Evolutionary conservation across 371 early-diverging fungal genomes (phyloP).

Genomic region (Mortierella sp.): DNA sequence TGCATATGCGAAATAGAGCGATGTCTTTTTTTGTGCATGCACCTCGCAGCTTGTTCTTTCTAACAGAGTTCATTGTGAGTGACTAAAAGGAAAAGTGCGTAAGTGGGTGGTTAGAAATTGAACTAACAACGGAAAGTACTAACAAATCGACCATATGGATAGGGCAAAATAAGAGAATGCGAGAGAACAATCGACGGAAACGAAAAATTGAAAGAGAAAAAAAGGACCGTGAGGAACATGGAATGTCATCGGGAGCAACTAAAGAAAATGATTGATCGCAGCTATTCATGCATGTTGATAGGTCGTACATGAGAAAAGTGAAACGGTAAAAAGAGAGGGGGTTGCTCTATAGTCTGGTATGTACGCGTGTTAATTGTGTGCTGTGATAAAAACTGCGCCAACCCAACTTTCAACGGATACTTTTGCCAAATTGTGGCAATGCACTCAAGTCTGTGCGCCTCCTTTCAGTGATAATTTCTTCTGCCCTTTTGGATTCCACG

Average conservation of each 20-base stretch:
- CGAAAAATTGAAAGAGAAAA: no score
- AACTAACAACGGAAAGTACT: neutral
- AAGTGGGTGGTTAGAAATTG: constrained; percentile 1
- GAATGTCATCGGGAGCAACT: neutral
- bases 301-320: neutral
- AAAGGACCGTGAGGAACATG: constrained; percentile 12
- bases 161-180: constrained; percentile 1
- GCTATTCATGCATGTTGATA: neutral
- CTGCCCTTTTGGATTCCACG: no score
- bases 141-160: neutral
- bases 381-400: no score
- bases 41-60: no score
- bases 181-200: neutral
- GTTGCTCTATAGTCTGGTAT: no score
- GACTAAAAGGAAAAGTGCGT: neutral
- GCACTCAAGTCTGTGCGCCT: no score
- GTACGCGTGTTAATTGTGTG: no score
- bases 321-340: neutral
- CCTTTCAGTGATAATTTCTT: no score
- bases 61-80: no score
- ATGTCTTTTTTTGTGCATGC: neutral
- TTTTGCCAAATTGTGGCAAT: no score
- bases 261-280: neutral
- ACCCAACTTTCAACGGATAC: no score
- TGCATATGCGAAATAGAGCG: neutral